Base-by-base conservation (phyloP, 2,329 filamentous ascomycete species). In the Pleoardoris graminearum region DNA sequence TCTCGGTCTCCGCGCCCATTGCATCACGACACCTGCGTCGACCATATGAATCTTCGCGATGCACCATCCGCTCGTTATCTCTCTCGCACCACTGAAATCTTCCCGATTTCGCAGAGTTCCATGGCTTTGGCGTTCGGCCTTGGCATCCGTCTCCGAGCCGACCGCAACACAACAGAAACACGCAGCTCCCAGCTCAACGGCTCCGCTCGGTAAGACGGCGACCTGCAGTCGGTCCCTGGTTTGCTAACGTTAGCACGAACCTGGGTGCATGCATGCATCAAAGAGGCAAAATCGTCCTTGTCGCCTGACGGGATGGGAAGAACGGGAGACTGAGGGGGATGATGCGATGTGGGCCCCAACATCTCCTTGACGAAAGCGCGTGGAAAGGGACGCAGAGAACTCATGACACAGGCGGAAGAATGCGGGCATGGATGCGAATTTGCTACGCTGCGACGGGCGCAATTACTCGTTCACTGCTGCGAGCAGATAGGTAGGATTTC, bases 221-320 rank as follows among this genome's bases (percentile, higher is more conserved):
- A 17, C 30, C 25, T 46, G 43, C 43, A 46, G 17, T 17, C 14
- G 29, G 43, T 36, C 43, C 43, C 30, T 46, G 43, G 43, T 19
- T n/a, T 17, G 17, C n/a, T n/a, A 46, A 25, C 12, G 12, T 36
- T 25, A 11, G 30, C 21, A 35, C 11, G 41, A 22, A 33, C 41
- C n/a, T 22, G 43, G 27, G 14, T 3, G 21, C 29, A 33, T 32
- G 42, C 42, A 33, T 16, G 17, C 16, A 25, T 14, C 10, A 5
- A n/a, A 32, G 29, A 7, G 43, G 29, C 21, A 27, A 36, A 25
- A 36, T 27, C 17, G n/a, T 8, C 22, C 12, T 19, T 35, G 21
- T n/a, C 14, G 30, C 43, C 4, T 21, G 16, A 33, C 17, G 19
- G 27, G 16, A 33, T 17, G 19, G 27, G 16, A 36, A 6, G 17